Conservation (phyloP, 225 moss, liverwort and hornwort species). For the Physcomitrellopsis africana region DNA sequence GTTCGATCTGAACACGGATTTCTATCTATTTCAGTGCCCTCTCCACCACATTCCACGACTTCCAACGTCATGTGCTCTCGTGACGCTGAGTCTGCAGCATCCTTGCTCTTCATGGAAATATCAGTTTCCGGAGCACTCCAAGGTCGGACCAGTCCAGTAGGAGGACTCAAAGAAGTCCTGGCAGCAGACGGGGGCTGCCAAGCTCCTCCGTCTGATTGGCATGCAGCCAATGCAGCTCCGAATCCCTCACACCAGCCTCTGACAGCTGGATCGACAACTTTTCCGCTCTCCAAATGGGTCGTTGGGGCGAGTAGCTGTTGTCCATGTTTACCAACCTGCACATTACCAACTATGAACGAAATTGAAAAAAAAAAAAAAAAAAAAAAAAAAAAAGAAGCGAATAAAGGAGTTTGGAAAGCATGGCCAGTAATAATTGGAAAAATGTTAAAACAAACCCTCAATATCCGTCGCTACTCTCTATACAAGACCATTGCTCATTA, state of each 20-base stretch:
- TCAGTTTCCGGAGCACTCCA: constrained; percentile 59
- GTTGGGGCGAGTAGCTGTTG: constrained; percentile 66
- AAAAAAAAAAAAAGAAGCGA: no score
- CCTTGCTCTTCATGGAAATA: constrained; percentile 57
- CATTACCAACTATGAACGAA: constrained; percentile 11
- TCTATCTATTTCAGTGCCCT: constrained; percentile 47
- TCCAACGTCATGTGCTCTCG: constrained; percentile 52
- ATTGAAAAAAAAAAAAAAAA: no score
- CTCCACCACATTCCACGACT: constrained; percentile 52
- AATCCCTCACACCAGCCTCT: constrained; percentile 84
- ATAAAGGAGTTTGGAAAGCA: not conserved
- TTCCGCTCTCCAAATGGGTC: constrained; percentile 51
- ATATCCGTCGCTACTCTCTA: not conserved
- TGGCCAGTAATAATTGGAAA: not conserved
- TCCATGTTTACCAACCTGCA: constrained; percentile 70
- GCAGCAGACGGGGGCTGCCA: constrained; percentile 69
- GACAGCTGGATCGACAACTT: constrained; percentile 65
- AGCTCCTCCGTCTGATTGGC: constrained; percentile 60
- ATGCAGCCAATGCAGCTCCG: constrained; percentile 64
- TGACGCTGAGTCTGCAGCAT: constrained; percentile 43
- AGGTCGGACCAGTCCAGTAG: constrained; percentile 50
- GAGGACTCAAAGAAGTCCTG: constrained; percentile 53
- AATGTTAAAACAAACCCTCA: constrained; percentile 5
- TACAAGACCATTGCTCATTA: constrained; percentile 4
- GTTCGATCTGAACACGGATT: constrained; percentile 43